Percentiles rank a stretch among this genome's conserved stretches.
Conservation (phyloP, 2,329 filamentous ascomycete species). For the Pestalotiopsis sp. region DNA sequence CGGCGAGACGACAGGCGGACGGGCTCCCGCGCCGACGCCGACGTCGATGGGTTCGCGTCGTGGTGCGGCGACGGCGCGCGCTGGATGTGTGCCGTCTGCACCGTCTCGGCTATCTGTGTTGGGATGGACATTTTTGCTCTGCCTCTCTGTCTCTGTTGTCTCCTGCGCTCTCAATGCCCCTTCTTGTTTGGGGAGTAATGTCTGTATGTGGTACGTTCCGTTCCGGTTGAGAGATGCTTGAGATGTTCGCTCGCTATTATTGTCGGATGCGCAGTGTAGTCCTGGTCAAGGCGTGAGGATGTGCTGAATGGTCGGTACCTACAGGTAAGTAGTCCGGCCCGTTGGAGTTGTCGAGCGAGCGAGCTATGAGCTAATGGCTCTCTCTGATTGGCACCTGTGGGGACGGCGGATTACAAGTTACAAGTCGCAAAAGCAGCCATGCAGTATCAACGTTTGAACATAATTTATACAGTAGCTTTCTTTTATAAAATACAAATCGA, state of each 20-base stretch:
- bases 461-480: too few relatives aligned
- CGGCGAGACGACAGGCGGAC: constrained; percentile 39
- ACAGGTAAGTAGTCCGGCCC: neutral
- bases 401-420: neutral
- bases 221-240: neutral
- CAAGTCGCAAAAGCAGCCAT: neutral
- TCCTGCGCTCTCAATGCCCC: neutral
- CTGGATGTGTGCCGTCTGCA: constrained; percentile 81
- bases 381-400: neutral
- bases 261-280: neutral
- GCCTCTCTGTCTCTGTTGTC: neutral
- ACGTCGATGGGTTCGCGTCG: constrained; percentile 80
- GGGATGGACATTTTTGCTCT: constrained; percentile 34
- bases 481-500: too few relatives aligned
- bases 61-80: constrained; percentile 67
- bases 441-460: too few relatives aligned
- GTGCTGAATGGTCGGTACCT: neutral
- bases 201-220: neutral
- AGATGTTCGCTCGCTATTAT: neutral
- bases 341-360: neutral
- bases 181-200: too few relatives aligned
- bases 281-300: neutral
- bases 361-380: neutral
- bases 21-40: constrained; percentile 66
- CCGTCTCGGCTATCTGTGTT: constrained; percentile 71